Conservation (phyloP, 2,329 filamentous ascomycete genomes). For the Pseudopithomyces maydicus region DNA sequence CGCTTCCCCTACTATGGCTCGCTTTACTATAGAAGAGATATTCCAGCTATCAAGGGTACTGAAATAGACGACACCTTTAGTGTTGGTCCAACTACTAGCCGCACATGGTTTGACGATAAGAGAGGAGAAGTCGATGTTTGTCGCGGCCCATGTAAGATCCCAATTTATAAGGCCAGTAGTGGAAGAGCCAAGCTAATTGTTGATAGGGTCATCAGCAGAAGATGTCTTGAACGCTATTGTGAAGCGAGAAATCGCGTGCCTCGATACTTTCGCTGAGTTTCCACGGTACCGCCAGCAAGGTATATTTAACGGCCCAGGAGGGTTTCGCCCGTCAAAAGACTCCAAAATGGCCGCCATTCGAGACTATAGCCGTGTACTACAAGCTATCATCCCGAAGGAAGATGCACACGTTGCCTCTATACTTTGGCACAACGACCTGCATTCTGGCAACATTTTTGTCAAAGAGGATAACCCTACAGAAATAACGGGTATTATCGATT, state of each 20-base stretch:
- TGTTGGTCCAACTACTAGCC: not conserved
- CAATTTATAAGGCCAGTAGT: not conserved
- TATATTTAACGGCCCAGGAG: slow-evolving; percentile 25
- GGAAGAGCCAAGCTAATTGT: not conserved
- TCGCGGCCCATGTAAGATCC: not conserved
- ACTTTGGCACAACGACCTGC: slow-evolving; percentile 40
- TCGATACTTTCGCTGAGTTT: slow-evolving; percentile 20
- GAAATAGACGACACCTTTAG: not conserved
- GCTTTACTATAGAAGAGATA: too few relatives aligned
- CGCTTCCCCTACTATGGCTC: too few relatives aligned
- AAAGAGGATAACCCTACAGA: slow-evolving; percentile 30
- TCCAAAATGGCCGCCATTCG: slow-evolving; percentile 28
- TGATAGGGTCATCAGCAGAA: not conserved
- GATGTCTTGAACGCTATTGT: slow-evolving; percentile 6
- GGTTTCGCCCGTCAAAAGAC: slow-evolving; percentile 29
- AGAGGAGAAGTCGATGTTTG: not conserved
- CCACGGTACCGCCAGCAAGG: slow-evolving; percentile 20
- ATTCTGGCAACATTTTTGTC: slow-evolving; percentile 42
- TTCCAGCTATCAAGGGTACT: not conserved
- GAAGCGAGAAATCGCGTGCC: slow-evolving; percentile 22
- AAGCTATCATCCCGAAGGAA: slow-evolving; percentile 26
- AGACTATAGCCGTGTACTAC: slow-evolving; percentile 32
- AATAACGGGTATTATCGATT: slow-evolving; percentile 42
- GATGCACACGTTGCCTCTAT: slow-evolving; percentile 23
- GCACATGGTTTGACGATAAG: not conserved